These are phyloP conservation scores for Solanum clarkiae DNA, from an alignment of 257 asterid species.

Conservation along the genomic window DNA sequence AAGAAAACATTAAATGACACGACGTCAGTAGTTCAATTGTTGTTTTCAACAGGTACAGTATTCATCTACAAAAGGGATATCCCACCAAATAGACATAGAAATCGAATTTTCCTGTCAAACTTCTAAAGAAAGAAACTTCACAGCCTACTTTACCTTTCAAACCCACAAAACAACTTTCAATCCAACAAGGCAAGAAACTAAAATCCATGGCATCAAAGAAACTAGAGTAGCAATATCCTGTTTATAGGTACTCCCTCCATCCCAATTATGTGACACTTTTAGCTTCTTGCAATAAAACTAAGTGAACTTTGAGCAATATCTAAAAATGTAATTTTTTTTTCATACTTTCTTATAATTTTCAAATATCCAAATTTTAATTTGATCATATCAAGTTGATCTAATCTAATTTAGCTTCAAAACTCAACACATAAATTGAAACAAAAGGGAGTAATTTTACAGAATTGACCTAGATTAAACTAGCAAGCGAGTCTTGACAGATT, in stretches of 20 bases:
- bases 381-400: background rate
- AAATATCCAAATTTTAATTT: background rate
- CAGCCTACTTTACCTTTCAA: background rate
- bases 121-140: background rate
- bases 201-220: background rate
- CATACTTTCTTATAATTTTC: too few species aligned
- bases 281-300: background rate
- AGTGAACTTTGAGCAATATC: background rate
- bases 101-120: background rate
- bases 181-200: background rate
- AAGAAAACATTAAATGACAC: background rate
- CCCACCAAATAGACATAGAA: background rate
- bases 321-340: too few species aligned
- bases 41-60: background rate
- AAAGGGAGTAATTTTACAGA: background rate
- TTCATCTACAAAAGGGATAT: background rate
- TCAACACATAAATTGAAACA: background rate
- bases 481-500: background rate
- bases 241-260: background rate
- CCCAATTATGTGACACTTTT: background rate
- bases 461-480: background rate
- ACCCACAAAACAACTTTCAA: background rate
- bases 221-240: background rate
- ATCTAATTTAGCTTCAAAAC: background rate
- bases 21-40: background rate